Percentiles rank a stretch among this genome's conserved stretches.
These are phyloP conservation scores for Dendryphion nanum DNA, from an alignment of 2,329 filamentous ascomycete species.

Conservation along the genomic window DNA sequence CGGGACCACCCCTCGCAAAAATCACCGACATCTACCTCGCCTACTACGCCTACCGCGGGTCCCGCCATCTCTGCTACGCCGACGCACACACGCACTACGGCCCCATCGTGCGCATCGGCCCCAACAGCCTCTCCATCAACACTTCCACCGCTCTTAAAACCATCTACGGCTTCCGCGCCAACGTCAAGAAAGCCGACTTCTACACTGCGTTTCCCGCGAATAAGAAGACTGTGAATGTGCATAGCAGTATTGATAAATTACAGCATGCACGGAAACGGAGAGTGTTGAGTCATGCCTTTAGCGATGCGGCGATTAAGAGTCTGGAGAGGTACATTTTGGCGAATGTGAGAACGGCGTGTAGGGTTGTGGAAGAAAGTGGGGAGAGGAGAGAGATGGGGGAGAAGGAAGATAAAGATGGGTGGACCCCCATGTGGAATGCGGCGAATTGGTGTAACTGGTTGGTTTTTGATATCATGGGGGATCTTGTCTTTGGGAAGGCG, in stretches of 20 bases:
- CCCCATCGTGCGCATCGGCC: slow-evolving; percentile 70
- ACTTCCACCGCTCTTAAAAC: slow-evolving; percentile 53
- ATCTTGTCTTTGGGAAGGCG: slow-evolving; percentile 46
- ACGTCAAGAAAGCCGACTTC: slow-evolving; percentile 50
- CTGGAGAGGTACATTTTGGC: slow-evolving; percentile 48
- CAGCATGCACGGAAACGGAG: slow-evolving; percentile 48
- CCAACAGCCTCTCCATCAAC: slow-evolving; percentile 77
- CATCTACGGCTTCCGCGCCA: slow-evolving; percentile 50
- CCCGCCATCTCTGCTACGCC: slow-evolving; percentile 72
- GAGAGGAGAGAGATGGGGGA: slow-evolving; percentile 4
- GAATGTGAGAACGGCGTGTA: slow-evolving; percentile 42
- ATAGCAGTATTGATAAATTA: slow-evolving; percentile 45
- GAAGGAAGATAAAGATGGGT: slow-evolving; percentile 30
- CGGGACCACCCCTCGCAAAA: slow-evolving; percentile 42
- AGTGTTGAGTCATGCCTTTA: slow-evolving; percentile 49
- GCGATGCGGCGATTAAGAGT: slow-evolving; percentile 44
- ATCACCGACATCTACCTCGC: slow-evolving; percentile 39
- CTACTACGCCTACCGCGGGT: slow-evolving; percentile 73
- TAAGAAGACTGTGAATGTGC: slow-evolving; percentile 43
- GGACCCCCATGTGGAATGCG: slow-evolving; percentile 45
- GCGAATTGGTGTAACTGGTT: slow-evolving; percentile 46
- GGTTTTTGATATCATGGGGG: slow-evolving; percentile 54
- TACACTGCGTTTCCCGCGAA: slow-evolving; percentile 49
- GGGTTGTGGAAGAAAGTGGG: slow-evolving; percentile 28
- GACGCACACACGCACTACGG: slow-evolving; percentile 71